A percentile compares a stretch with the other conserved stretches of the same genome.
Conservation (phyloP, 2,329 filamentous ascomycete genomes). For the Alternaria sp. region DNA sequence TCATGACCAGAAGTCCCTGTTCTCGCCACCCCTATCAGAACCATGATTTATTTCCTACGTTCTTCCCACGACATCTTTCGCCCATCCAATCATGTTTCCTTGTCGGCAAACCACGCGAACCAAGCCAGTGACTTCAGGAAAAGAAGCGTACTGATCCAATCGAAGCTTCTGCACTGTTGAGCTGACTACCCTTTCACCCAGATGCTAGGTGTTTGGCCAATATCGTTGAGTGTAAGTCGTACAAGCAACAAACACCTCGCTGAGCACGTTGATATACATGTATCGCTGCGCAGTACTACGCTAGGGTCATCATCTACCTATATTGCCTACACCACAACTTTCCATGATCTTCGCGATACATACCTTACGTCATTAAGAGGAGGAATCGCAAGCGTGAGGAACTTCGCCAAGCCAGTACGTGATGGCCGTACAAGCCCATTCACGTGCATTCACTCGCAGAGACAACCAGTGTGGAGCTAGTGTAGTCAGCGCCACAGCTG, state of each 20-base stretch:
- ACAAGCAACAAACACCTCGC: neutral
- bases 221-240: neutral
- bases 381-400: neutral
- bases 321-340: neutral
- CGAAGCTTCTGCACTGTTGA: neutral
- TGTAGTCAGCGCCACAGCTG: neutral
- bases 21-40: rapidly evolving
- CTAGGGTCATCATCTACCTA: neutral
- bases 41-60: neutral
- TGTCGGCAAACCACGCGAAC: rapidly evolving
- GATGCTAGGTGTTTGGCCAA: neutral
- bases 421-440: neutral
- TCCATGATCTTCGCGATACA: no score
- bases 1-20: neutral
- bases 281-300: neutral
- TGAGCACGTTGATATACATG: neutral
- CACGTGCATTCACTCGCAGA: neutral
- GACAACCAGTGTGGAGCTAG: neutral
- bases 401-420: neutral
- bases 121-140: neutral
- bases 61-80: neutral
- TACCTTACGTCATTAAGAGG: neutral
- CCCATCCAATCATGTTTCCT: neutral
- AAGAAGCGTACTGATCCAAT: neutral
- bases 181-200: neutral